Base-by-base conservation (phyloP, 148 eudicot species). In the Gaultheria prostrata region DNA sequence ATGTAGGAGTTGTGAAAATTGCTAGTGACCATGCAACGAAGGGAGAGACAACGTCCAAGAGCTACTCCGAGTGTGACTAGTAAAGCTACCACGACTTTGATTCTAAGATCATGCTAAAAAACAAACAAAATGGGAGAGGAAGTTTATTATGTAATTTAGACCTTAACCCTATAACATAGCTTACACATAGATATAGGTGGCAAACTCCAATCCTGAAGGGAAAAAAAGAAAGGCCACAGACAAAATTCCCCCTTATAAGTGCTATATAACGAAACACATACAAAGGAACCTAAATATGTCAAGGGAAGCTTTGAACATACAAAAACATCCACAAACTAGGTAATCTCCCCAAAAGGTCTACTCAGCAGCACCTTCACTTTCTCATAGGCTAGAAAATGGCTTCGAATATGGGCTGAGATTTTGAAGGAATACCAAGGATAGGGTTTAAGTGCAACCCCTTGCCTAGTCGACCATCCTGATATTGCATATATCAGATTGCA, bases 331-430 rank as follows among this genome's bases (percentile, higher is more conserved):
- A 59, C 10, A 59, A 59, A 8, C 24, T 6, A 21, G 13, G 30
- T 20, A n/a, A 57, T n/a, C 61, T 56, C 69, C 69, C 30, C 30
- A 61, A 61, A n/a, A 61, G 69, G 69, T 61, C 69, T 61, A 61
- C 28, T 61, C 6, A 11, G 69, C 30, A 61, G 69, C 30, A 61
- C 28, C 30, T 59, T 59, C 63, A 59, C 26, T 59, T 59, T 59
- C 65, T 59, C 65, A 59, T 59, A 59, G 65, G 65, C 8, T 8
- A 21, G 26, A 21, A 61, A 61, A 61, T 61, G 9, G 30, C 69
- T 61, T 61, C 2, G 12, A 61, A n/a, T 61, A 61, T 9, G 69
- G 69, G 30, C 28, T n/a, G 12, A 12, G 30, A 4, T n/a, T 61
- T n/a, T 61, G 69, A 12, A 61, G 65, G 65, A 59, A 59, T 61